Evolutionary conservation across 2,329 filamentous ascomycete genomes (phyloP).

Genomic region (Coniochaeta sp.): DNA sequence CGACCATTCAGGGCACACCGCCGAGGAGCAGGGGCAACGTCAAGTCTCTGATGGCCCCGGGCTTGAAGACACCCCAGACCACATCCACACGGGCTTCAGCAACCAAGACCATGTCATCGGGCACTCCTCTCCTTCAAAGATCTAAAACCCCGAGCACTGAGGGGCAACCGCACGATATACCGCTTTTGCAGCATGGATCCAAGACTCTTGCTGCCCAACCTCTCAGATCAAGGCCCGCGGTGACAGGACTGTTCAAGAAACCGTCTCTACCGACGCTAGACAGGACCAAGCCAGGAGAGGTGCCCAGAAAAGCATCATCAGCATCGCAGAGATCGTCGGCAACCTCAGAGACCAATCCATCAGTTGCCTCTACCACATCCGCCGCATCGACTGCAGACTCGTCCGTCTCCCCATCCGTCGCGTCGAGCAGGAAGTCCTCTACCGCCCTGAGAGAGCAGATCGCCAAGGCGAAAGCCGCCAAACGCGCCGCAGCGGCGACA

Average conservation of each 20-base stretch:
- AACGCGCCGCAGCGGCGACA: constrained; percentile 52
- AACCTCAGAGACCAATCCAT: constrained; percentile 26
- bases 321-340: constrained; percentile 30
- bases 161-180: constrained; percentile 21
- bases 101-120: constrained; percentile 25
- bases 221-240: constrained; percentile 43
- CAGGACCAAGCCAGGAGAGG: constrained; percentile 18
- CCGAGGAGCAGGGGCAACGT: constrained; percentile 24
- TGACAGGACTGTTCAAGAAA: constrained; percentile 48
- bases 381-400: constrained; percentile 26
- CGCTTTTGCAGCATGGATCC: constrained; percentile 31
- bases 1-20: constrained; percentile 38
- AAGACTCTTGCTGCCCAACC: constrained; percentile 40
- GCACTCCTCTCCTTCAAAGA: constrained; percentile 19
- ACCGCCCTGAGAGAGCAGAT: constrained; percentile 81
- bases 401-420: constrained; percentile 20
- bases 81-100: constrained; percentile 15
- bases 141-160: constrained; percentile 32
- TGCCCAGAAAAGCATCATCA: constrained; percentile 31
- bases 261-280: constrained; percentile 38
- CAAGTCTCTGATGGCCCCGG: constrained; percentile 27
- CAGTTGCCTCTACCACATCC: constrained; percentile 28
- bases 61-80: constrained; percentile 17
- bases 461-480: constrained; percentile 82
- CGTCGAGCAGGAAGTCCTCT: constrained; percentile 58